Evolutionary conservation across 2,329 filamentous ascomycete genomes (phyloP).

Genomic region (Moelleriella libera): DNA sequence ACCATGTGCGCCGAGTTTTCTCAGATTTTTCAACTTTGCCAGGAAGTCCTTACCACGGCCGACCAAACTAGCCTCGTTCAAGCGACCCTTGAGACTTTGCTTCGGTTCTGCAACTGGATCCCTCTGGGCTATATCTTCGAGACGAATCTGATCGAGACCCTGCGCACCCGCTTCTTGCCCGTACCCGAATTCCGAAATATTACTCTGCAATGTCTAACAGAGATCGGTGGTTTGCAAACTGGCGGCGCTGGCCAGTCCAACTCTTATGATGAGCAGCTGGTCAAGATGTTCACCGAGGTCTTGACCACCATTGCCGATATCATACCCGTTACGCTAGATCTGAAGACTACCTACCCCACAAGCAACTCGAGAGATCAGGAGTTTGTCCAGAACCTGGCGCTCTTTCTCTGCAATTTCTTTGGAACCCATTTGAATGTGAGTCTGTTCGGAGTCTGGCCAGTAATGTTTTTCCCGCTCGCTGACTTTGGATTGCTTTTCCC

Average conservation of each 20-base stretch:
- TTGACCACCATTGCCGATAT: slow-evolving; percentile 85
- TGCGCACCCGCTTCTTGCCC: slow-evolving; percentile 84
- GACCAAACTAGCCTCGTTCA: slow-evolving; percentile 82
- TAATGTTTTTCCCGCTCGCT: not conserved
- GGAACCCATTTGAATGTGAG: slow-evolving; percentile 74
- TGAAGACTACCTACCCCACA: slow-evolving; percentile 79
- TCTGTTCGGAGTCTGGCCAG: not conserved
- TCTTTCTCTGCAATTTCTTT: slow-evolving; percentile 97
- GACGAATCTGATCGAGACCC: slow-evolving; percentile 86
- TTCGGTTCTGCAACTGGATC: slow-evolving; percentile 98
- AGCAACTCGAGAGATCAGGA: slow-evolving; percentile 93
- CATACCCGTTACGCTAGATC: slow-evolving; percentile 77
- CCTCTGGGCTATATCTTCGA: slow-evolving; percentile 98
- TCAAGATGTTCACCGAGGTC: slow-evolving; percentile 97
- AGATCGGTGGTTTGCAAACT: slow-evolving; percentile 88
- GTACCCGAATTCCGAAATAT: slow-evolving; percentile 93
- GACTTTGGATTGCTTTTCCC: not conserved
- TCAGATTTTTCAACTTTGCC: slow-evolving; percentile 93
- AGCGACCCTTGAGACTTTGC: slow-evolving; percentile 88
- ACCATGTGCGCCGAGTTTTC: slow-evolving; percentile 99
- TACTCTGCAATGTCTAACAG: slow-evolving; percentile 89
- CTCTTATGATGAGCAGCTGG: slow-evolving; percentile 86
- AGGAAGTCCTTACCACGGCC: slow-evolving; percentile 83
- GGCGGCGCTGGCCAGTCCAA: slow-evolving; percentile 51
- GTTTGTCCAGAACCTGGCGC: slow-evolving; percentile 89